A percentile compares a stretch with the other conserved stretches of the same genome.
Evolutionary conservation across 495 filamentous ascomycete genomes (phyloP).

Genomic region (Penicillium egyptiacum): DNA sequence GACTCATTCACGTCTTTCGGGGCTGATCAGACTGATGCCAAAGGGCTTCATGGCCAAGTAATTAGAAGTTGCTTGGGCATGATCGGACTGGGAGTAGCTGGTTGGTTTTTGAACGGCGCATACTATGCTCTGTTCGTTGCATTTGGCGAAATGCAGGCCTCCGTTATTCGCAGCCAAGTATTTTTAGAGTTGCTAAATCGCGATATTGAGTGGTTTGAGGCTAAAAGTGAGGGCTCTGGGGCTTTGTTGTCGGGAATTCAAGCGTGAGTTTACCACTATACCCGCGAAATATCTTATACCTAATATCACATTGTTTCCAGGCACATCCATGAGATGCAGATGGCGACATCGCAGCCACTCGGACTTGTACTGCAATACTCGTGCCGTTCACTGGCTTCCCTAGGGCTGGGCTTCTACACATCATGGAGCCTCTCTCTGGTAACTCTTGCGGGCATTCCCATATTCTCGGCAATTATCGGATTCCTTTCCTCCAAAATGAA

Average conservation of each 20-base stretch:
- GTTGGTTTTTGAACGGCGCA: constrained; percentile 63
- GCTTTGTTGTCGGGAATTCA: constrained; percentile 70
- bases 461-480: constrained; percentile 60
- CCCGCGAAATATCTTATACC: neutral
- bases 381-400: constrained; percentile 58
- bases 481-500: constrained; percentile 61
- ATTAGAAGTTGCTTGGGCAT: constrained; percentile 59
- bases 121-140: constrained; percentile 69
- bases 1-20: constrained; percentile 67
- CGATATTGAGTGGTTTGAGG: constrained; percentile 83
- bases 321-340: constrained; percentile 78
- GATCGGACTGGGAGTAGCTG: constrained; percentile 56
- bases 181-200: constrained; percentile 68
- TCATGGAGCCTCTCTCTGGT: constrained; percentile 86
- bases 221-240: constrained; percentile 65
- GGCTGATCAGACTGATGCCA: constrained; percentile 46
- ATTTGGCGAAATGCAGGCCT: constrained; percentile 80
- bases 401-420: constrained; percentile 70
- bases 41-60: constrained; percentile 55
- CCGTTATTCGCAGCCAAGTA: constrained; percentile 57
- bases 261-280: constrained; percentile 54
- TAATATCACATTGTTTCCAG: constrained; percentile 42
- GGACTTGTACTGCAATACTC: constrained; percentile 65
- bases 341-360: constrained; percentile 73
- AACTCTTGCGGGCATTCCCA: constrained; percentile 72